A percentile compares a stretch with the other conserved stretches of the same genome.
Evolutionary conservation across 768 basidiomycete species (phyloP).

Genomic region (Tulasnella sp.): DNA sequence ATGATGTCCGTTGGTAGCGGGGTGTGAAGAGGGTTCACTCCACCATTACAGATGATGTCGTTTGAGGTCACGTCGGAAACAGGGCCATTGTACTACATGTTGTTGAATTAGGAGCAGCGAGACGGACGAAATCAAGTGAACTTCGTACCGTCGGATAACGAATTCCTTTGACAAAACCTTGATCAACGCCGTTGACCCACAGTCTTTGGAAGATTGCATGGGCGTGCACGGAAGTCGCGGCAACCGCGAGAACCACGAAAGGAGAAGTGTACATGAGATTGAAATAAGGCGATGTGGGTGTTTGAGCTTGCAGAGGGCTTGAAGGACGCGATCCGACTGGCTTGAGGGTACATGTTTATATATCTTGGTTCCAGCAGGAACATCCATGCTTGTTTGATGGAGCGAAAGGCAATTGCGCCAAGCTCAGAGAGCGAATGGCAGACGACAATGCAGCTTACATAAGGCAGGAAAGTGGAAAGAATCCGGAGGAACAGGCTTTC

Average conservation of each 20-base stretch:
- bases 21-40: slow-evolving; percentile 53
- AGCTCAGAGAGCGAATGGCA: neutral
- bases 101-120: slow-evolving; percentile 23
- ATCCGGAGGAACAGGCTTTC: neutral
- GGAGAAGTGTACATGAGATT: slow-evolving; percentile 1
- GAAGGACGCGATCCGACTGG: neutral
- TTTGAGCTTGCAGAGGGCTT: neutral
- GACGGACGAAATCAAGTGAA: neutral
- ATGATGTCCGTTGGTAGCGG: slow-evolving; percentile 47
- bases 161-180: slow-evolving; percentile 29
- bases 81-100: slow-evolving; percentile 45
- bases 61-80: slow-evolving; percentile 61
- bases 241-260: slow-evolving; percentile 7
- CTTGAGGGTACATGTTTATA: neutral
- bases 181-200: slow-evolving; percentile 31
- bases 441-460: neutral
- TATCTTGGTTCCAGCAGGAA: neutral
- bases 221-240: slow-evolving; percentile 39
- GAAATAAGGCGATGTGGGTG: neutral
- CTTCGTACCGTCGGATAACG: slow-evolving; percentile 29
- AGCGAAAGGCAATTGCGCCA: neutral
- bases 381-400: neutral
- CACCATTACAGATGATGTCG: slow-evolving; percentile 62
- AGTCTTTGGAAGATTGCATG: slow-evolving; percentile 55
- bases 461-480: neutral